Percentiles rank a stretch among this genome's conserved stretches.
Evolutionary conservation across 768 basidiomycete species (phyloP).

Genomic region (Suillus decipiens): DNA sequence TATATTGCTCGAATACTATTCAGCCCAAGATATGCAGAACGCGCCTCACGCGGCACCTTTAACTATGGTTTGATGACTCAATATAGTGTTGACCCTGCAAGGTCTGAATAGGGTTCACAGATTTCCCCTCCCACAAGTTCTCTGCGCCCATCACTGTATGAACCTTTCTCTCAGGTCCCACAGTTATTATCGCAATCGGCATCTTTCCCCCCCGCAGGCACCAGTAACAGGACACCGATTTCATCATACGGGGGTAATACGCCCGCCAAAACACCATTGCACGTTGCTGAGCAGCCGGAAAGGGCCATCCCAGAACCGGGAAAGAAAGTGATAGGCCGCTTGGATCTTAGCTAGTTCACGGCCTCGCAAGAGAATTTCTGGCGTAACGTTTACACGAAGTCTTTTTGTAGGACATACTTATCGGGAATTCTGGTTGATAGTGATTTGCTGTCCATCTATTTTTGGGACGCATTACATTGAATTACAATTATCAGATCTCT

Average conservation of each 20-base stretch:
- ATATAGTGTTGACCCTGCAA: conserved; percentile 1
- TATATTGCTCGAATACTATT: conserved; percentile 74
- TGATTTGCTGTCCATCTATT: conserved; percentile 6
- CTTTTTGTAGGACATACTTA: conserved; percentile 6
- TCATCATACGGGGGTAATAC: conserved; percentile 63
- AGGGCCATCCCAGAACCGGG: conserved; percentile 16
- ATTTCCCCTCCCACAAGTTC: conserved; percentile 48
- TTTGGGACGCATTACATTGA: conserved; percentile 3
- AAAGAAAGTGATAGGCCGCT: conserved; percentile 17
- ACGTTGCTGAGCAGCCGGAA: conserved; percentile 15
- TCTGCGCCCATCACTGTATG: conserved; percentile 41
- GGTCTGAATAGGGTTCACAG: conserved; percentile 33
- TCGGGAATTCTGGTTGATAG: conserved; percentile 1
- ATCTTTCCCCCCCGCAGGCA: conserved; percentile 28
- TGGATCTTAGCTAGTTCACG: conserved; percentile 29
- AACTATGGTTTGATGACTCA: conserved; percentile 44
- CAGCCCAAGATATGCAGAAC: conserved; percentile 54
- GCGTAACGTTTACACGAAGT: background rate
- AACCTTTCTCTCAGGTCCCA: conserved; percentile 38
- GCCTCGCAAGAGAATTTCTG: conserved; percentile 1
- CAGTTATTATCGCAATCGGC: conserved; percentile 16
- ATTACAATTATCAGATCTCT: conserved; percentile 6
- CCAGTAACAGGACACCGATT: conserved; percentile 51
- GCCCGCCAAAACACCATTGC: conserved; percentile 39
- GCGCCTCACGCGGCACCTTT: conserved; percentile 55